Evolutionary conservation across 495 filamentous ascomycete species (phyloP).

Genomic region (Penicillium argentinense): DNA sequence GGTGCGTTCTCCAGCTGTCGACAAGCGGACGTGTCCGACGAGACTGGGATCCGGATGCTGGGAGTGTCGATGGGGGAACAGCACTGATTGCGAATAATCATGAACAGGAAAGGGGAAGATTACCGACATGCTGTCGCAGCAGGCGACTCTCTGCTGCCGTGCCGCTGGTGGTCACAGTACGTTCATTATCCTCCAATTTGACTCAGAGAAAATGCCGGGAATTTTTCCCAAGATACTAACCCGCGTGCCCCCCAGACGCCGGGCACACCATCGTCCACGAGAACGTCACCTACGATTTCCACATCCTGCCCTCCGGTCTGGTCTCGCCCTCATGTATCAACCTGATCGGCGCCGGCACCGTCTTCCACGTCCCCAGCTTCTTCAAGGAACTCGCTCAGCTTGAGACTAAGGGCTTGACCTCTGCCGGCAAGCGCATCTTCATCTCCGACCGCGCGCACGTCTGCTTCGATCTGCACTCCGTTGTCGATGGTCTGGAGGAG

Average conservation of each 20-base stretch:
- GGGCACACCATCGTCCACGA: slow-evolving; percentile 63
- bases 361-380: slow-evolving; percentile 83
- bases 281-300: slow-evolving; percentile 65
- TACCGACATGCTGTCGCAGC: slow-evolving; percentile 62
- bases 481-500: slow-evolving; percentile 83
- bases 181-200: slow-evolving; percentile 6
- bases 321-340: slow-evolving; percentile 76
- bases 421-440: slow-evolving; percentile 66
- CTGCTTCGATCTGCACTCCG: slow-evolving; percentile 78
- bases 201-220: slow-evolving; percentile 14
- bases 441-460: slow-evolving; percentile 82
- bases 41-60: no score
- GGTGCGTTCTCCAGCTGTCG: slow-evolving; percentile 31
- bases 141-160: slow-evolving; percentile 57
- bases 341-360: slow-evolving; percentile 81
- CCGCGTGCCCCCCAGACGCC: slow-evolving; percentile 33
- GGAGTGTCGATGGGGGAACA: slow-evolving; percentile 4
- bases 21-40: no score
- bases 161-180: slow-evolving; percentile 68
- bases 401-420: slow-evolving; percentile 68
- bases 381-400: slow-evolving; percentile 79
- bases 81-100: not conserved
- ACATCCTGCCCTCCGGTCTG: slow-evolving; percentile 71
- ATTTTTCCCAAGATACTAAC: slow-evolving; percentile 3
- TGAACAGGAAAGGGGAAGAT: slow-evolving; percentile 66